These are phyloP conservation scores for Euptelea pleiosperma DNA, from an alignment of 164 flowering plant species.

Conservation along the genomic window DNA sequence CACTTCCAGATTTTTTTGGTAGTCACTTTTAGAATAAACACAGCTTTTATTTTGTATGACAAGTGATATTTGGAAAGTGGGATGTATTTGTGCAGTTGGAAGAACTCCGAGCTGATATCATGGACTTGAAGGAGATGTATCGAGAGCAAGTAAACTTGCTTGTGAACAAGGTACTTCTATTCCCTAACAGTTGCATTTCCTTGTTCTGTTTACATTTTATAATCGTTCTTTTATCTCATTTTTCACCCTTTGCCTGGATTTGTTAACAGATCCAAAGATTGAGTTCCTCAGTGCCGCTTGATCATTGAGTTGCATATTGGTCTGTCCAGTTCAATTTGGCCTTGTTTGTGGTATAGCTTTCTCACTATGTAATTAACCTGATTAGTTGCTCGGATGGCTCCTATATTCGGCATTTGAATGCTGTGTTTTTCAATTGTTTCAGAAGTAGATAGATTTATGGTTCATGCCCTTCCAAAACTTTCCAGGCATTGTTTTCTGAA, in stretches of 20 bases:
- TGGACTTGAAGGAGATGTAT: conserved; percentile 97
- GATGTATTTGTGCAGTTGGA: conserved; percentile 61
- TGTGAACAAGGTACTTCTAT: conserved; percentile 67
- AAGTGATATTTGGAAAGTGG: background rate
- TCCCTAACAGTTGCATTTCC: background rate
- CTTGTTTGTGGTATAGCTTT: conserved; percentile 3
- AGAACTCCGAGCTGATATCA: conserved; percentile 93
- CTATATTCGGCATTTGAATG: background rate
- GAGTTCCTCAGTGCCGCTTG: conserved; percentile 38
- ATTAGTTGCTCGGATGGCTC: background rate
- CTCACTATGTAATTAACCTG: background rate
- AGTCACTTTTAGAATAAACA: background rate
- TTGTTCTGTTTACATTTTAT: background rate
- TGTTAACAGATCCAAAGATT: conserved; percentile 52
- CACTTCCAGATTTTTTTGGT: background rate
- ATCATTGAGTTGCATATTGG: background rate
- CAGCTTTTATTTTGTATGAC: no score
- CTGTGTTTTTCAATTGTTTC: background rate
- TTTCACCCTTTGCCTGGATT: background rate
- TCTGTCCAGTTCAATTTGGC: background rate
- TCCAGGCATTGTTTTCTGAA: background rate
- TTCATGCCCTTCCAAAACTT: background rate
- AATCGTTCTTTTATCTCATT: background rate
- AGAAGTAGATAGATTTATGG: no score
- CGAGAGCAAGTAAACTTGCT: conserved; percentile 97